These are phyloP conservation scores for Aristolochia californica DNA, from an alignment of 164 flowering plant species.

Conservation along the genomic window DNA sequence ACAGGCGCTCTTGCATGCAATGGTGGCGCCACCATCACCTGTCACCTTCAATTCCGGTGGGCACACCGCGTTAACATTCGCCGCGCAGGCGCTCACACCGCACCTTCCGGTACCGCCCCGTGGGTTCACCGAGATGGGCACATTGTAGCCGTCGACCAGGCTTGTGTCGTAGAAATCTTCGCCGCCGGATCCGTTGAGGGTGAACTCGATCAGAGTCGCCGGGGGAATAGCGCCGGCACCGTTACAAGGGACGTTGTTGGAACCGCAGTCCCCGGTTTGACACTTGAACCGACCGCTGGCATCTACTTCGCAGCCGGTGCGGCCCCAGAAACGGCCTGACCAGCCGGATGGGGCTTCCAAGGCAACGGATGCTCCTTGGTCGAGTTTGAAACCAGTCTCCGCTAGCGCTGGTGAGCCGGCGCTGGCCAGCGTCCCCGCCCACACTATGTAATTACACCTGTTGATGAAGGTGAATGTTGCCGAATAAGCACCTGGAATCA, in stretches of 20 bases:
- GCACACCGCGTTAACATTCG: constrained; percentile 14
- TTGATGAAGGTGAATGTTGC: constrained; percentile 21
- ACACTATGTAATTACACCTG: constrained; percentile 24
- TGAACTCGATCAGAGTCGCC: constrained; percentile 28
- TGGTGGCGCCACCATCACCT: constrained; percentile 6
- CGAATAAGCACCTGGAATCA: constrained; percentile 5
- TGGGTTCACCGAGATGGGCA: constrained; percentile 8
- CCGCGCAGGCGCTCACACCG: constrained; percentile 8
- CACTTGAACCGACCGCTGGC: constrained; percentile 17
- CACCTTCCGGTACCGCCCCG: constrained; percentile 8
- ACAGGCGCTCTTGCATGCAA: constrained; percentile 25
- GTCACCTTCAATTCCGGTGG: constrained; percentile 13
- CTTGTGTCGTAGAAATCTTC: constrained; percentile 27
- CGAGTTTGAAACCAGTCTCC: constrained; percentile 21
- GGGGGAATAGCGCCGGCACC: constrained; percentile 35
- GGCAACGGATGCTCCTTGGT: constrained; percentile 4
- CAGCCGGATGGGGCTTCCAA: constrained; percentile 14
- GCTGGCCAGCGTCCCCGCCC: constrained; percentile 31
- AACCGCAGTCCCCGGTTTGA: constrained; percentile 28
- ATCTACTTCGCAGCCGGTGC: constrained; percentile 20
- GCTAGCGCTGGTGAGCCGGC: constrained; percentile 9
- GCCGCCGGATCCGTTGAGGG: constrained; percentile 8
- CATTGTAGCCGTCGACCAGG: constrained; percentile 32
- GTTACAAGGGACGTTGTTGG: constrained; percentile 20
- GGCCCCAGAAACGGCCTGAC: constrained; percentile 42